Evolutionary conservation across 2,329 filamentous ascomycete species (phyloP), one percentile per base, ranked within the genome.

Genomic region (Rutstroemia sydowiana): DNA sequence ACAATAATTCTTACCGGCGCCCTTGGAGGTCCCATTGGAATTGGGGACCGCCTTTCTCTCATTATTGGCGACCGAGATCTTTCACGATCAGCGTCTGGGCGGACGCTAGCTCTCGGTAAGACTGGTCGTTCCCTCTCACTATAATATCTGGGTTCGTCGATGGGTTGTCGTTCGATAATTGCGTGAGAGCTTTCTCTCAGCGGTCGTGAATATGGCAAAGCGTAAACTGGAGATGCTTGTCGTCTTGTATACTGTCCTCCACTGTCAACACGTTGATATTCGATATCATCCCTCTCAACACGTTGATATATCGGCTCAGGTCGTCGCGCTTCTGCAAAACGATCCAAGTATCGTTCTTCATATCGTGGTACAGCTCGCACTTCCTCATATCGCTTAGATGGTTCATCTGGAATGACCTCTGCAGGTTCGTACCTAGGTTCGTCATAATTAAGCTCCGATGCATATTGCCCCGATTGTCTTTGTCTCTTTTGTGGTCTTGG

Each of bases 1-100:
- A 95, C 75, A 31, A 95, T 76, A 57, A 95, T 85, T 55, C 84
- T 81, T 51, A 83, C 73, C 42, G 78, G 62, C 43, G 71, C 73
- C 39, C 67, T 65, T 31, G 73, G 73, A 43, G 73, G 73, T 2
- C 70, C 70, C 70, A 79, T 75, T n/a, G 59, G 18, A 32, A 73
- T 71, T 30, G 76, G 71, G 14, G 73, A 64, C 59, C 71, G 64
- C 57, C 70, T 64, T 56, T 75, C 70, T 56, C 70, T 64, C 60
- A 72, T 63, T 32, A 73, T 58, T 7, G 75, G 74, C 14, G 76
- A 78, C 42, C 73, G 69, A 13, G 75, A 76, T 58, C 72, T 71
- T 40, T 72, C 71, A 26, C 70, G 71, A 57, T 77, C 75, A 44
- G 65, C 65, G 50, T 76, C 72, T 20, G 77, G 72, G 37, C 75